Conservation (phyloP, 345 rosid genomes). For the Populus ilicifolia region DNA sequence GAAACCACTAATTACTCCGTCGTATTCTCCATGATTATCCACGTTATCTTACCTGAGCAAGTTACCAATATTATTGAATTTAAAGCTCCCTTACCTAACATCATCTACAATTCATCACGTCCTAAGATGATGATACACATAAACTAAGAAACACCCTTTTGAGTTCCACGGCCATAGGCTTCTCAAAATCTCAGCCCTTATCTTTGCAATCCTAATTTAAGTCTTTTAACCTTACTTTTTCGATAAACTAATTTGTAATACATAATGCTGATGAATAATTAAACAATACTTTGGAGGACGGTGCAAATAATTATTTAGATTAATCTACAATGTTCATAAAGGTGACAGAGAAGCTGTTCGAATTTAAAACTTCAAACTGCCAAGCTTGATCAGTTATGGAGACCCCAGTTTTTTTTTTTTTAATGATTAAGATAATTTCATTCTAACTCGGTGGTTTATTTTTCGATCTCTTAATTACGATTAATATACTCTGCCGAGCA, state of each 20-base stretch:
- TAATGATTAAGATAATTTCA: no score
- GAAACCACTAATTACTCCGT: no score
- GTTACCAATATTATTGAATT: not conserved
- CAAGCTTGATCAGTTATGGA: not conserved
- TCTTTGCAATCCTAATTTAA: not conserved
- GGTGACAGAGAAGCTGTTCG: not conserved
- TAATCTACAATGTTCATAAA: not conserved
- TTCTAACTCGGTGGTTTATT: no score
- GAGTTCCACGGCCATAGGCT: not conserved
- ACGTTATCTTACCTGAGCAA: not conserved
- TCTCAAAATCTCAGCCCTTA: not conserved
- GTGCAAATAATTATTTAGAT: not conserved
- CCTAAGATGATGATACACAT: no score
- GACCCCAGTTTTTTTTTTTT: not conserved
- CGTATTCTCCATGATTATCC: not conserved
- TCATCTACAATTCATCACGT: not conserved
- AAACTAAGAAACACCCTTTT: no score
- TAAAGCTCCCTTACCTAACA: not conserved
- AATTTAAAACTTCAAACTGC: not conserved
- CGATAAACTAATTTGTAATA: not conserved
- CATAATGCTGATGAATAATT: not conserved
- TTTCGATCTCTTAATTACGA: no score
- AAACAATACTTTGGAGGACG: not conserved
- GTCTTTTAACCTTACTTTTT: not conserved
- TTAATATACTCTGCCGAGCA: no score